Evolutionary conservation across 495 filamentous ascomycete genomes (phyloP).

Genomic region (Lindgomyces ingoldianus): DNA sequence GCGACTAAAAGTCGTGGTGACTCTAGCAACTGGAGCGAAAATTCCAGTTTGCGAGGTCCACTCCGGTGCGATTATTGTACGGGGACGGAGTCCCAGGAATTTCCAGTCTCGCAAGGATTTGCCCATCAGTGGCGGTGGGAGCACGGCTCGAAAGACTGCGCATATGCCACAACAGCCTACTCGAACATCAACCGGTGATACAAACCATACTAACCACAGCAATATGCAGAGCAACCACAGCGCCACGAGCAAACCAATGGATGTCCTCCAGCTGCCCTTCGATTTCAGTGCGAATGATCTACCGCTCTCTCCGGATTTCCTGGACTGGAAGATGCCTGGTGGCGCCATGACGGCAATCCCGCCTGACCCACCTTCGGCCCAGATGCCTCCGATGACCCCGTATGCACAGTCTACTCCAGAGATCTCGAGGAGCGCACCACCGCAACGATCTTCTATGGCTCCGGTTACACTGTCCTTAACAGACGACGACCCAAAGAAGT

Average conservation of each 20-base stretch:
- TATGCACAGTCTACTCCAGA: constrained; percentile 60
- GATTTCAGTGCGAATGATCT: constrained; percentile 45
- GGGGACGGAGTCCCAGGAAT: constrained; percentile 67
- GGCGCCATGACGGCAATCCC: constrained; percentile 42
- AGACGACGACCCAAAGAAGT: constrained; percentile 62
- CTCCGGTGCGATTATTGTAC: constrained; percentile 67
- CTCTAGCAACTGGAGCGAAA: constrained; percentile 59
- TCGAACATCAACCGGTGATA: constrained; percentile 54
- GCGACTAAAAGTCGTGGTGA: constrained; percentile 62
- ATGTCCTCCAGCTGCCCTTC: constrained; percentile 41
- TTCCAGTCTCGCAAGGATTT: constrained; percentile 70
- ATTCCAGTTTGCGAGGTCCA: constrained; percentile 62
- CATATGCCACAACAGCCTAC: constrained; percentile 45
- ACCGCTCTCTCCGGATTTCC: constrained; percentile 44
- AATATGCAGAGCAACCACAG: constrained; percentile 13
- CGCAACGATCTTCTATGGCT: constrained; percentile 43
- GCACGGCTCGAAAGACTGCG: constrained; percentile 40
- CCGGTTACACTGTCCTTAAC: constrained; percentile 75
- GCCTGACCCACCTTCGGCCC: constrained; percentile 31
- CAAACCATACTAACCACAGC: constrained; percentile 35
- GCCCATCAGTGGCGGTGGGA: constrained; percentile 54
- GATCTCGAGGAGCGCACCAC: constrained; percentile 46
- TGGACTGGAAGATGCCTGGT: constrained; percentile 43
- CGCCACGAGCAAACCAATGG: constrained; percentile 38
- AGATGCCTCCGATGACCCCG: constrained; percentile 30